Conservation (phyloP, 768 basidiomycete species). For the Leccinum boreale region DNA sequence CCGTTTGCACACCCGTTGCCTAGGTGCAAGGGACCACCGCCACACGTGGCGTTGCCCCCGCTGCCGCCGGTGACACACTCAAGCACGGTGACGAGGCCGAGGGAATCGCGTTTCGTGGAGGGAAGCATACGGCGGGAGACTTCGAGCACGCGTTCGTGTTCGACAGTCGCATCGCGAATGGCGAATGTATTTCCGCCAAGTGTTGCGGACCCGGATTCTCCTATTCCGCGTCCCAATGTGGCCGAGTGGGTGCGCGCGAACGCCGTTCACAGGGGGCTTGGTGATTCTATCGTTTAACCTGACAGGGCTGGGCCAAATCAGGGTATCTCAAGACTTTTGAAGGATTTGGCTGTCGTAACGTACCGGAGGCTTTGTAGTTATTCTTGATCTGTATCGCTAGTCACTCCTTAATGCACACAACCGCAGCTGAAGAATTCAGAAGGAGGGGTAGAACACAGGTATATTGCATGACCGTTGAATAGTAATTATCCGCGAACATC, state of each 20-base stretch:
- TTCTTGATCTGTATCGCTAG: slow-evolving; percentile 13
- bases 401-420: background rate
- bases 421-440: slow-evolving; percentile 7
- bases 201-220: slow-evolving; percentile 48
- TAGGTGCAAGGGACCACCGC: slow-evolving; percentile 16
- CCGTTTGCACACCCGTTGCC: slow-evolving; percentile 43
- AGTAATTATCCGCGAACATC: slow-evolving; percentile 6
- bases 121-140: slow-evolving; percentile 29
- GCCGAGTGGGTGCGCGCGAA: slow-evolving; percentile 56
- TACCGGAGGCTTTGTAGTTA: background rate
- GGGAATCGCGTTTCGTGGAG: slow-evolving; percentile 35
- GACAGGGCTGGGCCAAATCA: slow-evolving; percentile 2
- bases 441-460: slow-evolving; percentile 13
- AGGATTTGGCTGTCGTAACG: background rate
- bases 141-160: slow-evolving; percentile 18
- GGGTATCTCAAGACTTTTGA: slow-evolving; percentile 1
- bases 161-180: slow-evolving; percentile 13
- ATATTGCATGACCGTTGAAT: background rate
- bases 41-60: background rate
- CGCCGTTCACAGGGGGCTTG: slow-evolving; percentile 19
- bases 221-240: slow-evolving; percentile 49
- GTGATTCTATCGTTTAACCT: slow-evolving; percentile 11
- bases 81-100: slow-evolving; percentile 7
- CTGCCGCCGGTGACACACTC: slow-evolving; percentile 31
- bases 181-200: slow-evolving; percentile 37